phyloP scores from a whole-genome alignment of 1,139 yeast species.

The Blastobotrys raffinosifermentans region DNA sequence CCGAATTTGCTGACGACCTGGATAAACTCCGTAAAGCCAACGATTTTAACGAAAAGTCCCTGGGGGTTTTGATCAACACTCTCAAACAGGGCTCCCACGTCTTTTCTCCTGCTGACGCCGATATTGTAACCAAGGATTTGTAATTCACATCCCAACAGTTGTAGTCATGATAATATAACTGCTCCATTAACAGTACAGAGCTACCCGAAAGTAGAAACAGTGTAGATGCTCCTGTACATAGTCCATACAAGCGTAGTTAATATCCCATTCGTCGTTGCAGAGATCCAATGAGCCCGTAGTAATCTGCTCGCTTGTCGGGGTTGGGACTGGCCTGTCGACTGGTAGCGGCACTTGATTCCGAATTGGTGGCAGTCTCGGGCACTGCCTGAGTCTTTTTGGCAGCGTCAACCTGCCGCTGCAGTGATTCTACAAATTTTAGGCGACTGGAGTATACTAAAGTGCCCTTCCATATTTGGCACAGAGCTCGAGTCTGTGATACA shows the following conservation, averaged over 20 bases:
- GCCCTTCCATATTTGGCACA: constrained; percentile 30
- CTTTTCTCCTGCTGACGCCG: constrained; percentile 31
- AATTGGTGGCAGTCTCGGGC: not conserved
- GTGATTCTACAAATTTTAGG: constrained; percentile 17
- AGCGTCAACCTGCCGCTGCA: not conserved
- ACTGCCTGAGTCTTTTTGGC: not conserved
- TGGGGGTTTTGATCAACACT: constrained; percentile 32
- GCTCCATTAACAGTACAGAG: not conserved
- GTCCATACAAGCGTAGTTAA: no score
- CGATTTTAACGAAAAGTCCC: constrained; percentile 33
- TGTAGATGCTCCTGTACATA: no score
- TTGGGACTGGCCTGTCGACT: not conserved
- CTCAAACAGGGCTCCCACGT: constrained; percentile 36
- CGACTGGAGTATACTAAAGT: constrained; percentile 21
- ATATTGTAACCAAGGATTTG: constrained; percentile 16
- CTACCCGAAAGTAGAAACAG: not conserved
- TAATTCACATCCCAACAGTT: not conserved
- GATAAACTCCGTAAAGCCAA: constrained; percentile 33
- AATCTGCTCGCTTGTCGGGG: not conserved
- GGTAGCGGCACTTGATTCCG: not conserved
- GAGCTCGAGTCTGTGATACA: constrained; percentile 19
- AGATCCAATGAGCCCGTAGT: not conserved
- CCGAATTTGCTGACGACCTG: constrained; percentile 36
- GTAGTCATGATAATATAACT: not conserved
- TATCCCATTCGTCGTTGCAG: not conserved